These are phyloP conservation scores for Leccinum rimulosum DNA, from an alignment of 768 basidiomycete species.

Conservation along the genomic window DNA sequence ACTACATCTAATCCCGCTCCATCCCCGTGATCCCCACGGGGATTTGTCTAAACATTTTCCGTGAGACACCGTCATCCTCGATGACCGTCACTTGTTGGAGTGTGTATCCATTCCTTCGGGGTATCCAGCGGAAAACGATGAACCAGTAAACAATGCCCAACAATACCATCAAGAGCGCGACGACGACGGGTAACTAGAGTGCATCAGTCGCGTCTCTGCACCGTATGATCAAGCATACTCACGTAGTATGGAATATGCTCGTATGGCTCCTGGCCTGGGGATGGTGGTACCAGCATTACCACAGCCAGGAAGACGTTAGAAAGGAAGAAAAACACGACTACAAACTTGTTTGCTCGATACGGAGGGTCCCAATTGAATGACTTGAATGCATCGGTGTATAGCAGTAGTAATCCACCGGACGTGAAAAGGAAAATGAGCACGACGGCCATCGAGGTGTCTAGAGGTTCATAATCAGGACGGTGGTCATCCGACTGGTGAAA, in stretches of 20 bases:
- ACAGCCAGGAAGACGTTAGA: constrained; percentile 65
- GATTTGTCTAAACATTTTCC: constrained; percentile 48
- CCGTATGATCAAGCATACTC: constrained; percentile 20
- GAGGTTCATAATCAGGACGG: background rate
- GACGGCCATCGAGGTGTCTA: constrained; percentile 58
- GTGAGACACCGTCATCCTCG: constrained; percentile 58
- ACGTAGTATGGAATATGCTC: constrained; percentile 68
- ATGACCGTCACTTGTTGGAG: constrained; percentile 45
- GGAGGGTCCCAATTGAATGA: constrained; percentile 62
- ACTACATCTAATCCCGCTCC: constrained; percentile 2
- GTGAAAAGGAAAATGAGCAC: constrained; percentile 59
- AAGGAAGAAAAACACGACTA: constrained; percentile 54
- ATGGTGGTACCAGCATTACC: constrained; percentile 64
- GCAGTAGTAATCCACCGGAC: constrained; percentile 59
- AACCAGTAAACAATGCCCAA: constrained; percentile 60
- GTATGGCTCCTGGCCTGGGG: constrained; percentile 49
- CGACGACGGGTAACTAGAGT: constrained; percentile 48
- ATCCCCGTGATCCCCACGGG: constrained; percentile 7
- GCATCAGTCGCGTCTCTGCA: background rate
- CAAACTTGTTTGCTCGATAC: constrained; percentile 50
- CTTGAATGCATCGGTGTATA: constrained; percentile 47
- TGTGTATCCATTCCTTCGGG: constrained; percentile 45
- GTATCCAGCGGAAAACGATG: constrained; percentile 49
- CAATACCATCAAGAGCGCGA: constrained; percentile 44
- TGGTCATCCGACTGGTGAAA: background rate